These are phyloP conservation scores for Colletotrichum theobromicola DNA, from an alignment of 2,329 filamentous ascomycete species.

Conservation along the genomic window DNA sequence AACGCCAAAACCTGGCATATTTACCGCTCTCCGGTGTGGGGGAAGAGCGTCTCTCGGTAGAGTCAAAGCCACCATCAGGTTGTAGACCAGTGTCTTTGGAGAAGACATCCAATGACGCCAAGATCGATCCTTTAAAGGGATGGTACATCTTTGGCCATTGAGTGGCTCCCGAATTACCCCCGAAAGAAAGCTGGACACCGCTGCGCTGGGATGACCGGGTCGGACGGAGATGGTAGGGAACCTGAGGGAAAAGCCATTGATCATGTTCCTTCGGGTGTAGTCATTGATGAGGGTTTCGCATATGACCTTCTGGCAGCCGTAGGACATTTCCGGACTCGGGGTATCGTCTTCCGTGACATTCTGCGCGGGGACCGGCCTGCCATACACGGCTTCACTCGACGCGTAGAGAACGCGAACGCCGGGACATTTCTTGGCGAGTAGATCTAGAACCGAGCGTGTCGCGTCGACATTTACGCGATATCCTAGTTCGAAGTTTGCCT, in stretches of 20 bases:
- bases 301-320: conserved; percentile 60
- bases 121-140: neutral
- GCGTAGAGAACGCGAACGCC: conserved; percentile 57
- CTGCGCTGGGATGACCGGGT: neutral
- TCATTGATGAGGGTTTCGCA: conserved; percentile 60
- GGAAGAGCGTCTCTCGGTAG: neutral
- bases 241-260: conserved; percentile 61
- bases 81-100: neutral
- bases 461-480: conserved; percentile 55
- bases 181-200: neutral
- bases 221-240: conserved; percentile 52
- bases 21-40: neutral
- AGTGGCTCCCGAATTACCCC: neutral
- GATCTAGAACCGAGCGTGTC: conserved; percentile 52
- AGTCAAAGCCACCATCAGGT: neutral
- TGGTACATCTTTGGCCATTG: neutral
- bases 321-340: conserved; percentile 58
- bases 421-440: conserved; percentile 47
- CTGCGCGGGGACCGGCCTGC: conserved; percentile 46
- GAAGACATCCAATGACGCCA: neutral
- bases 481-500: conserved; percentile 57
- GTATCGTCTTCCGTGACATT: conserved; percentile 47
- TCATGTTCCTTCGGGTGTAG: conserved; percentile 51
- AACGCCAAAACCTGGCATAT: neutral
- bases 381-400: conserved; percentile 59